Evolutionary conservation across 306 rosid species (phyloP), one percentile per base, ranked within the genome.

Genomic region (Prunus mongolica): DNA sequence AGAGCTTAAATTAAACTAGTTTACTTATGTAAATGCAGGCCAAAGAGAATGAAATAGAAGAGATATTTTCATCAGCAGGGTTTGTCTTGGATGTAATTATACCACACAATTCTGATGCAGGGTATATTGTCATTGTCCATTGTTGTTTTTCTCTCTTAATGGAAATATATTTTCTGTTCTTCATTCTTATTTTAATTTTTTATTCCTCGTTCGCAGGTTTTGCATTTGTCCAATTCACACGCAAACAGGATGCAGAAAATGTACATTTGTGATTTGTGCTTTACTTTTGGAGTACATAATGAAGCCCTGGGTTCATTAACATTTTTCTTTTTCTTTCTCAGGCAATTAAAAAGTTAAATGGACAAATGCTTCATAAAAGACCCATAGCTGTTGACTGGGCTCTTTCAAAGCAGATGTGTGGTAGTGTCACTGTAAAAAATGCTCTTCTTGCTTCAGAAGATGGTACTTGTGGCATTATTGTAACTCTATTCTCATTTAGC

Each of bases 341-440:
- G 99, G 99, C 97, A 67, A 89, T 95, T 80, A 63, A 83, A 80
- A 89, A 78, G 80, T 88, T 90, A 78, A 95, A 95, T 78, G 99
- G 99, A 62, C 84, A 83, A 32, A 84, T 46, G 72, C 82, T 95
- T 78, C 82, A 79, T 47, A 92, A 88, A 78, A 93, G 99, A 74
- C 79, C 87, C 55, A 86, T 95, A 78, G 97, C 97, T 81, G 99
- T 95, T 83, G 97, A 92, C 72, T 95, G 96, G 97, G 97, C 97
- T 79, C 86, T 95, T 82, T 77, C 99, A 5, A 92, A 95, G 92
- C 87, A 91, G 85, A 62, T 92, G 68, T 95, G 87, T 82, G 86
- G 78, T 51, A 82, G 83, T 70, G 88, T 84, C 76, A 49, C 73
- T 64, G 44, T 34, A 34, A 34, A 34, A 34, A 81, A 78, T 74